Conservation (phyloP, 768 basidiomycete species). For the Calocybe cyanea region DNA sequence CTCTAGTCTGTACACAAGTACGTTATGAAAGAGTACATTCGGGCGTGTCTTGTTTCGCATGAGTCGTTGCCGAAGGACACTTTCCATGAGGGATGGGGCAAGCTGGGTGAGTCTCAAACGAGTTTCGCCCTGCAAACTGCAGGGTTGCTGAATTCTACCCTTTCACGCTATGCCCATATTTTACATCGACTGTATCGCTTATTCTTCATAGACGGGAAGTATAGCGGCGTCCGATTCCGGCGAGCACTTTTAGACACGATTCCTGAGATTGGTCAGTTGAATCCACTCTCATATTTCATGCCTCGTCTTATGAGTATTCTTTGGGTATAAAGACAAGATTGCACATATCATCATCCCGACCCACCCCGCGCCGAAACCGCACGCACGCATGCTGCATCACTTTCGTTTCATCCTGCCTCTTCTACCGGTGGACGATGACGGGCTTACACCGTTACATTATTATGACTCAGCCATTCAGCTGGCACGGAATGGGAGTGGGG, state of each 20-base stretch:
- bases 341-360: constrained; percentile 72
- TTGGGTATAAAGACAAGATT: constrained; percentile 51
- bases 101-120: constrained; percentile 45
- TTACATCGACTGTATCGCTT: neutral
- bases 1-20: constrained; percentile 62
- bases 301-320: constrained; percentile 3
- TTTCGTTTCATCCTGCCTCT: constrained; percentile 74
- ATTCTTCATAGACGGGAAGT: constrained; percentile 44
- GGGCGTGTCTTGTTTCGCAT: constrained; percentile 66
- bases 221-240: constrained; percentile 61
- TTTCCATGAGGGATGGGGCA: constrained; percentile 72
- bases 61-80: constrained; percentile 67
- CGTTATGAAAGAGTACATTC: constrained; percentile 72
- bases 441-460: constrained; percentile 66
- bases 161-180: neutral
- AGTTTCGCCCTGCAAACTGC: neutral
- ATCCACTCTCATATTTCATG: neutral
- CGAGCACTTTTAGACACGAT: constrained; percentile 70
- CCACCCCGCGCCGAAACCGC: constrained; percentile 65
- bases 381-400: constrained; percentile 75
- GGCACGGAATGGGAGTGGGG: constrained; percentile 54
- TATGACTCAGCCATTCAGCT: constrained; percentile 77
- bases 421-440: constrained; percentile 53
- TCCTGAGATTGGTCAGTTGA: constrained; percentile 56
- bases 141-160: neutral